Percentiles rank a stretch among this genome's conserved stretches.
These are phyloP conservation scores for Pseudozyma thailandica DNA, from an alignment of 1,284 basidiomycete genomes.

Conservation along the genomic window DNA sequence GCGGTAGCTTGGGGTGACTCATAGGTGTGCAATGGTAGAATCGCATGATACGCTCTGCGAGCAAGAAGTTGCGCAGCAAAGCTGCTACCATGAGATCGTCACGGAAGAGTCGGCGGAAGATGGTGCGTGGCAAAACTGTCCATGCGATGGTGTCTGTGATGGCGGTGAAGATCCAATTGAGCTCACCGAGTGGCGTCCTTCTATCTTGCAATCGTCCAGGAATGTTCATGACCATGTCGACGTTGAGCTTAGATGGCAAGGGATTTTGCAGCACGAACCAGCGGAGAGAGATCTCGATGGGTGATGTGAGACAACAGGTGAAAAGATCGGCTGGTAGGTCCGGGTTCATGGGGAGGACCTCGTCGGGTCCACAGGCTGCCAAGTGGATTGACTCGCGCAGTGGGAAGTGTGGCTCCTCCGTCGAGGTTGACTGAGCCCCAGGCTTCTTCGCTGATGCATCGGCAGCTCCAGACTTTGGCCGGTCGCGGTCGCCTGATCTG, in stretches of 20 bases:
- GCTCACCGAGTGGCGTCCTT: conserved; percentile 92
- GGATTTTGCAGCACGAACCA: conserved; percentile 93
- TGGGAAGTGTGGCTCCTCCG: conserved; percentile 71
- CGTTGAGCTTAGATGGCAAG: conserved; percentile 71
- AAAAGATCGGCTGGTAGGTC: conserved; percentile 97
- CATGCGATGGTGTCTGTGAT: conserved; percentile 99
- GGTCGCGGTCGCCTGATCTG: conserved; percentile 25
- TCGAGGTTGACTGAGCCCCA: conserved; percentile 21
- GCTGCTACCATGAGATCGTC: conserved; percentile 96
- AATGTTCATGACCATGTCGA: conserved; percentile 93
- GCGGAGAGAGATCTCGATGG: conserved; percentile 95
- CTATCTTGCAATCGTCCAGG: conserved; percentile 97
- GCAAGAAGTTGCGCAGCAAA: conserved; percentile 93
- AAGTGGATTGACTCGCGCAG: conserved; percentile 93
- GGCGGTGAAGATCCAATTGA: conserved; percentile 99
- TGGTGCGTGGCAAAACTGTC: conserved; percentile 92
- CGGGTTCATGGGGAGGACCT: conserved; percentile 92
- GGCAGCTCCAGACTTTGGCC: conserved; percentile 6
- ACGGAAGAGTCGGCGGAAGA: conserved; percentile 92
- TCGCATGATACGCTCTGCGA: conserved; percentile 98
- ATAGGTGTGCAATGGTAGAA: conserved; percentile 97
- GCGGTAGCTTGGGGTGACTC: conserved; percentile 87
- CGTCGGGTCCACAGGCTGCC: conserved; percentile 90
- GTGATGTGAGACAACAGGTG: conserved; percentile 95
- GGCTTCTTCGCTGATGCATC: conserved; percentile 25